Conservation (phyloP, 1,139 yeast genomes). For the Nematodospora anomalae region DNA sequence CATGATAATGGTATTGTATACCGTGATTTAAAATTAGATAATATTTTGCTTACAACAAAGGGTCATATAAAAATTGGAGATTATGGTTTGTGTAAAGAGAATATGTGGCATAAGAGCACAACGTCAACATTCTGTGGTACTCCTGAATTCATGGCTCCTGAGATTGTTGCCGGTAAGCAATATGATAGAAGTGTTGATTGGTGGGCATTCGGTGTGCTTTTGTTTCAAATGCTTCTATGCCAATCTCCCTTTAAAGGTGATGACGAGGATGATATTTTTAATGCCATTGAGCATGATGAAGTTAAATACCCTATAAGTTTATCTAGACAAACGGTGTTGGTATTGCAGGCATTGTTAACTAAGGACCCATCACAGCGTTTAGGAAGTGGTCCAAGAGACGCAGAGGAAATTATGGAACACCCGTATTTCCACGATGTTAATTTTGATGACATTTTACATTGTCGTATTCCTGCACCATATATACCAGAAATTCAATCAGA, state of each 20-base stretch:
- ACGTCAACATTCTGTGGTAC: constrained; percentile 98
- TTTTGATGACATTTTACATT: constrained; percentile 78
- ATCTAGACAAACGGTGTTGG: constrained; percentile 96
- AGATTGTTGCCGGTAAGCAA: constrained; percentile 86
- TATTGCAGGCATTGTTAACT: constrained; percentile 84
- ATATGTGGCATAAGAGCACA: constrained; percentile 88
- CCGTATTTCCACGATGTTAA: constrained; percentile 88
- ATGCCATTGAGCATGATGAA: constrained; percentile 96
- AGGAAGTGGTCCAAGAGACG: constrained; percentile 87
- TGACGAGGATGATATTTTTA: constrained; percentile 96
- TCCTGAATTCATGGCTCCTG: constrained; percentile 99
- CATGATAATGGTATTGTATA: constrained; percentile 96
- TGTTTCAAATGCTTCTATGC: constrained; percentile 94
- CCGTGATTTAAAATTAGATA: constrained; percentile 94
- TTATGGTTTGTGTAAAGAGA: constrained; percentile 94
- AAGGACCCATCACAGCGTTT: constrained; percentile 83
- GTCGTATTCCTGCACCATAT: constrained; percentile 82
- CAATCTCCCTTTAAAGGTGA: constrained; percentile 98
- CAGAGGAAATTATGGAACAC: constrained; percentile 91
- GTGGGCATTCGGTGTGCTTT: constrained; percentile 99
- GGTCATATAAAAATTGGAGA: constrained; percentile 99
- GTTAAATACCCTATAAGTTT: constrained; percentile 97
- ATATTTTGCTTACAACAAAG: constrained; percentile 78
- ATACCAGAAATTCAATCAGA: constrained; percentile 80
- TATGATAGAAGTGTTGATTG: constrained; percentile 96